Evolutionary conservation across 805 yeast genomes (phyloP).

Genomic region (Hanseniaspora clermontiae): DNA sequence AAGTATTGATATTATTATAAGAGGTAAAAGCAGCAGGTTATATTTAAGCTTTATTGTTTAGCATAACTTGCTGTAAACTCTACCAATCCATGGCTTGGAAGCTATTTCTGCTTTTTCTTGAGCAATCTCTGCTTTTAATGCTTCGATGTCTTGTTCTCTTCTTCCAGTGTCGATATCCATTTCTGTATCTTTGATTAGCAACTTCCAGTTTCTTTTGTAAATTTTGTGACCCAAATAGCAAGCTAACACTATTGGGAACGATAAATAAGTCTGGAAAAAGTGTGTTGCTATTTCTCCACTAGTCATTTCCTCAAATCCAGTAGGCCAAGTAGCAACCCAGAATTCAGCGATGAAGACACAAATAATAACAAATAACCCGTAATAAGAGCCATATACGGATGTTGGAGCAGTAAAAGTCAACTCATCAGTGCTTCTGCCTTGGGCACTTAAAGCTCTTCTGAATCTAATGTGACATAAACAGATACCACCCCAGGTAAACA

Average conservation of each 20-base stretch:
- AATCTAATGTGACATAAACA: constrained; percentile 40
- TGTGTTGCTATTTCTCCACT: constrained; percentile 28
- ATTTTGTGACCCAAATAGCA: constrained; percentile 49
- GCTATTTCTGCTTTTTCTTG: constrained; percentile 32
- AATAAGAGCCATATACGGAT: constrained; percentile 50
- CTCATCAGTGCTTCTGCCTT: constrained; percentile 49
- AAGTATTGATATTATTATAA: too few species aligned
- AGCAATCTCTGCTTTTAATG: constrained; percentile 36
- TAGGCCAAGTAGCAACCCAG: constrained; percentile 69
- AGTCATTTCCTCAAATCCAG: constrained; percentile 27
- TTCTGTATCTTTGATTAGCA: constrained; percentile 33
- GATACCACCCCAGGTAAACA: constrained; percentile 46
- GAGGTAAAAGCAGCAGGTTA: too few species aligned
- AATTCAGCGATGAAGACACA: constrained; percentile 57
- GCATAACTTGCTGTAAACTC: constrained; percentile 21
- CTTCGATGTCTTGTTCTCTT: constrained; percentile 40
- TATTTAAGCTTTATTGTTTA: neutral
- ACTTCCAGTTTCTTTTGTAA: constrained; percentile 30
- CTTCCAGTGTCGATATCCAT: constrained; percentile 51
- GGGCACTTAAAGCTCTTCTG: constrained; percentile 42
- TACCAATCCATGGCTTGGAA: constrained; percentile 33
- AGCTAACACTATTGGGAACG: constrained; percentile 49
- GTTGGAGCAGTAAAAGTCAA: constrained; percentile 49
- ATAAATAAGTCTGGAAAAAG: constrained; percentile 38
- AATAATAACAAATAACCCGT: constrained; percentile 42